A percentile compares a stretch with the other conserved stretches of the same genome.
phyloP scores from a whole-genome alignment of 192 early-diverging fungal species.

The Coemansia pectinata region DNA sequence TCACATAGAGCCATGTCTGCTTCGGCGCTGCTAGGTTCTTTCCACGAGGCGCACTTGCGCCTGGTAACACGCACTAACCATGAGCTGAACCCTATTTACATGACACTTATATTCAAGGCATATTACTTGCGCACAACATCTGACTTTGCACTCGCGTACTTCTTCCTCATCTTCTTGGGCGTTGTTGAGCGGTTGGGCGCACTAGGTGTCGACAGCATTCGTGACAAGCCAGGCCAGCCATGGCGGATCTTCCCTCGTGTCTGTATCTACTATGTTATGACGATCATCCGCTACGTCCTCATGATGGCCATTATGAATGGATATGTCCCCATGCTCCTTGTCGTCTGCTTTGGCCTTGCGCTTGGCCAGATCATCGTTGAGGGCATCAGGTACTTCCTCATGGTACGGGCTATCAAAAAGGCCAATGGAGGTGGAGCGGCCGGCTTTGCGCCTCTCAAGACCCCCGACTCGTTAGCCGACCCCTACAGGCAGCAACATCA shows the following conservation, averaged over 20 bases:
- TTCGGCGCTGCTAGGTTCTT: conserved; percentile 13
- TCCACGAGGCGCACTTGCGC: conserved; percentile 27
- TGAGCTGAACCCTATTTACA: conserved; percentile 18
- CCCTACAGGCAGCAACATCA: conserved; percentile 4
- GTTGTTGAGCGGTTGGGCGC: conserved; percentile 45
- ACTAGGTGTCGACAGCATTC: conserved; percentile 43
- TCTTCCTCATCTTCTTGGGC: conserved; percentile 49
- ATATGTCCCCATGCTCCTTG: conserved; percentile 34
- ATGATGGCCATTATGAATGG: conserved; percentile 52
- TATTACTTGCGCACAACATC: conserved; percentile 23
- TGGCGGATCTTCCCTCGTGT: conserved; percentile 55
- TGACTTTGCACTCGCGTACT: conserved; percentile 45
- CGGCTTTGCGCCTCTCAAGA: conserved; percentile 14
- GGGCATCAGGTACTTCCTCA: conserved; percentile 32
- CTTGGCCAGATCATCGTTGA: conserved; percentile 50
- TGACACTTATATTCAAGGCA: conserved; percentile 49
- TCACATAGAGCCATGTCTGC: conserved; percentile 14
- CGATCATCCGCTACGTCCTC: conserved; percentile 48
- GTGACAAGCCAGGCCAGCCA: conserved; percentile 52
- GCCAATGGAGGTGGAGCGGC: neutral
- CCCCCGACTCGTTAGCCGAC: conserved; percentile 10
- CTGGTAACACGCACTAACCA: conserved; percentile 18
- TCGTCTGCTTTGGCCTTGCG: conserved; percentile 42
- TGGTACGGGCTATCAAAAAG: conserved; percentile 28
- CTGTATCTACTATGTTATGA: conserved; percentile 49